Evolutionary conservation across 140 eudicot genomes (phyloP).

Genomic region (Erigeron philadelphicus): DNA sequence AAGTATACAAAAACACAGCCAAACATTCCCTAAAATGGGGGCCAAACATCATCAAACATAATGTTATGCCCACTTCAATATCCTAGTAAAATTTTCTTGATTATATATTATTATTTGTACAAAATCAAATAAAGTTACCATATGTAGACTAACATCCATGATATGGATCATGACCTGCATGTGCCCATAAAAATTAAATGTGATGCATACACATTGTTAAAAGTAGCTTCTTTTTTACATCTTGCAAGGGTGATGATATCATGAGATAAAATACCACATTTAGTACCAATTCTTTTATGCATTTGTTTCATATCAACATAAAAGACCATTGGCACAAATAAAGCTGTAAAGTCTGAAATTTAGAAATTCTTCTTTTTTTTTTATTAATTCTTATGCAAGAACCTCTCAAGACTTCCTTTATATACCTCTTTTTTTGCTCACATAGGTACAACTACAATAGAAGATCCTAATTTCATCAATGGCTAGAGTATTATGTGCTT

Average conservation of each 20-base stretch:
- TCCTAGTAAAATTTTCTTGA: background rate
- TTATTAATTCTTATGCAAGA: background rate
- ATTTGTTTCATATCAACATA: background rate
- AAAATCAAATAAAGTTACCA: background rate
- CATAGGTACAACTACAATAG: slow-evolving; percentile 16
- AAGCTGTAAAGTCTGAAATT: slow-evolving; percentile 33
- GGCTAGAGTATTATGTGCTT: slow-evolving; percentile 29
- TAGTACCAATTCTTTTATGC: background rate
- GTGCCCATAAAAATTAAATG: background rate
- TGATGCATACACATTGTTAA: slow-evolving; percentile 5
- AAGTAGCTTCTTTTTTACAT: background rate
- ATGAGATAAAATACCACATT: background rate
- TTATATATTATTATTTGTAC: background rate
- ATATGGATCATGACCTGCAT: background rate
- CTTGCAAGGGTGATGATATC: background rate
- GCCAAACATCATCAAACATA: background rate
- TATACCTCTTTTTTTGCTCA: slow-evolving; percentile 20
- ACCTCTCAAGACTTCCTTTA: slow-evolving; percentile 19
- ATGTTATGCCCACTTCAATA: too few species aligned
- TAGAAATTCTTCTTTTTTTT: slow-evolving; percentile 16
- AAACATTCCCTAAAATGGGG: background rate
- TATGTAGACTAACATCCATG: background rate
- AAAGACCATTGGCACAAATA: slow-evolving; percentile 10
- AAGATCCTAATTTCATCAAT: slow-evolving; percentile 20
- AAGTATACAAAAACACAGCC: background rate